Evolutionary conservation across 352 stramenopile species (phyloP).

Genomic region (Globisporangium spiculum): DNA sequence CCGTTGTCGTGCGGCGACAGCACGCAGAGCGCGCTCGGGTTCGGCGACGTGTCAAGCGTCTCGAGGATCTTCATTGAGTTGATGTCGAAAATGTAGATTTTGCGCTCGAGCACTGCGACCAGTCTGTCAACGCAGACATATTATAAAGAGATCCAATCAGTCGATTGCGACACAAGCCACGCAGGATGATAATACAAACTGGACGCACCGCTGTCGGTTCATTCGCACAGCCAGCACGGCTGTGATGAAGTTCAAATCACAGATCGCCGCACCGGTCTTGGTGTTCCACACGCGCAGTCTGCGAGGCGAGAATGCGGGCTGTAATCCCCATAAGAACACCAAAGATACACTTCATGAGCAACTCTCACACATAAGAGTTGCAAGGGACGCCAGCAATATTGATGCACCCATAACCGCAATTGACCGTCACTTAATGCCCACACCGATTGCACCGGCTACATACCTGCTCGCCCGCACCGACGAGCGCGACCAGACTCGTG

Average conservation of each 20-base stretch:
- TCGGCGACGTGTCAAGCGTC: slow-evolving; percentile 88
- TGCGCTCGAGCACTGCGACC: slow-evolving; percentile 84
- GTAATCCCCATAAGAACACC: neutral
- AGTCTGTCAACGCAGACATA: slow-evolving; percentile 28
- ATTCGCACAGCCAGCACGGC: slow-evolving; percentile 88
- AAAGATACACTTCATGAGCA: neutral
- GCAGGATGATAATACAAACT: neutral
- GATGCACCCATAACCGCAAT: neutral
- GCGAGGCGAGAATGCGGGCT: slow-evolving; percentile 89
- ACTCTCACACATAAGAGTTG: neutral
- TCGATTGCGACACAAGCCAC: neutral
- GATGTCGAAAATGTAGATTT: slow-evolving; percentile 94
- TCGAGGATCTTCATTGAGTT: slow-evolving; percentile 93
- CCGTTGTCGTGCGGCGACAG: slow-evolving; percentile 86
- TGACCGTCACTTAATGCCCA: neutral
- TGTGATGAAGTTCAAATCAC: slow-evolving; percentile 91
- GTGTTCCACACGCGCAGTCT: slow-evolving; percentile 92
- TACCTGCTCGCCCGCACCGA: slow-evolving; percentile 88
- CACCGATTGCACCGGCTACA: neutral
- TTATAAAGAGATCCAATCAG: neutral
- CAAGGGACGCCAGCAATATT: neutral
- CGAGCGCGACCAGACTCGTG: slow-evolving; percentile 90
- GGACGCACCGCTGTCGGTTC: slow-evolving; percentile 81
- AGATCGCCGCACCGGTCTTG: slow-evolving; percentile 88
- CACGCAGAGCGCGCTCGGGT: slow-evolving; percentile 80